These are phyloP conservation scores for Penicillium maclennaniae DNA, from an alignment of 495 filamentous ascomycete genomes.

Conservation along the genomic window DNA sequence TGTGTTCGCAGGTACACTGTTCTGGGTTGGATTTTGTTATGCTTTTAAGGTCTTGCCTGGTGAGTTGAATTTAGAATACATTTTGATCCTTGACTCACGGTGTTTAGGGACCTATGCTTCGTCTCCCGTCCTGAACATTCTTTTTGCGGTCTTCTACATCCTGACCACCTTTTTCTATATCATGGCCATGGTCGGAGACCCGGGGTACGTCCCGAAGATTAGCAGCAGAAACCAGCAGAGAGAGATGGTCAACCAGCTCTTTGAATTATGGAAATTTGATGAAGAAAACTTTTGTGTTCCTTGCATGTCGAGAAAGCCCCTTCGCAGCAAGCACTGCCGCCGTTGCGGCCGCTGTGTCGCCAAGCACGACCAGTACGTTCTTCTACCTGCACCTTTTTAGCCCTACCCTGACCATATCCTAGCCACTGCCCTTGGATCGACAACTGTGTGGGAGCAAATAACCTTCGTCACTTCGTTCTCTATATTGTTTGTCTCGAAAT, in stretches of 20 bases:
- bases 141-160: constrained; percentile 60
- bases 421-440: constrained; percentile 98
- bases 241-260: constrained; percentile 77
- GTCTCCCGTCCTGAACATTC: constrained; percentile 67
- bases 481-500: constrained; percentile 75
- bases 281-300: constrained; percentile 88
- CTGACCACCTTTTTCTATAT: constrained; percentile 82
- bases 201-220: constrained; percentile 91
- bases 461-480: constrained; percentile 90
- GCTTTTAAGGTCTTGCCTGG: constrained; percentile 66
- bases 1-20: constrained; percentile 84
- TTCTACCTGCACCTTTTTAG: background rate
- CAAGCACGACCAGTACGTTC: constrained; percentile 90
- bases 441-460: constrained; percentile 92
- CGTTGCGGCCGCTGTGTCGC: constrained; percentile 88
- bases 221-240: constrained; percentile 84
- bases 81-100: constrained; percentile 6
- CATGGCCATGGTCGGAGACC: constrained; percentile 79
- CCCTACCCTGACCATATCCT: constrained; percentile 35
- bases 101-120: constrained; percentile 56
- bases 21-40: constrained; percentile 78
- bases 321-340: constrained; percentile 93
- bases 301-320: constrained; percentile 88
- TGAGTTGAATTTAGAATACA: constrained; percentile 26
- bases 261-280: constrained; percentile 84